Percentiles rank a stretch among this genome's conserved stretches.
These are phyloP conservation scores for Darksidea phi DNA, from an alignment of 495 filamentous ascomycete genomes.

Conservation along the genomic window DNA sequence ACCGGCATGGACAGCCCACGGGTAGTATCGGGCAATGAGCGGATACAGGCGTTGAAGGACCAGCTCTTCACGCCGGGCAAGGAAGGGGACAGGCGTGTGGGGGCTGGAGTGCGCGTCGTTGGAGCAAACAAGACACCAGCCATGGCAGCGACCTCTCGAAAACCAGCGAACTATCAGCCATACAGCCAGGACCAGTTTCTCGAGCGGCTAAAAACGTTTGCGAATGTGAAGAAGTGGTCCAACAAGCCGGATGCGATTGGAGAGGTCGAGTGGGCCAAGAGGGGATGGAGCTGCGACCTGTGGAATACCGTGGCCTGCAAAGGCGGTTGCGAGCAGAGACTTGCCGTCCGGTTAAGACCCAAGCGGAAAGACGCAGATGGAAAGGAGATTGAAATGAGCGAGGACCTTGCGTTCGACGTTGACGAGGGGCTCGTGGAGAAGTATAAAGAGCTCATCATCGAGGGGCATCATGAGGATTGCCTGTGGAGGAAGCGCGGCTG, in stretches of 20 bases:
- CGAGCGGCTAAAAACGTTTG: constrained; percentile 77
- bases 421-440: constrained; percentile 70
- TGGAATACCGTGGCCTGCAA: constrained; percentile 79
- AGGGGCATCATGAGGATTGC: constrained; percentile 79
- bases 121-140: constrained; percentile 4
- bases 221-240: constrained; percentile 84
- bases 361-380: constrained; percentile 46
- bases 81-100: constrained; percentile 4
- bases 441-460: constrained; percentile 67
- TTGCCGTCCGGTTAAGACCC: constrained; percentile 66
- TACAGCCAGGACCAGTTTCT: constrained; percentile 83
- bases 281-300: constrained; percentile 84
- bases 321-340: constrained; percentile 73
- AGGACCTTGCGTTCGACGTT: constrained; percentile 59
- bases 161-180: constrained; percentile 67
- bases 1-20: constrained; percentile 18
- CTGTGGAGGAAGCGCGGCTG: constrained; percentile 83
- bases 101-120: constrained; percentile 11
- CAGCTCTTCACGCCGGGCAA: constrained; percentile 16
- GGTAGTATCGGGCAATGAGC: constrained; percentile 23
- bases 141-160: constrained; percentile 20
- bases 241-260: constrained; percentile 76
- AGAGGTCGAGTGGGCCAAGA: constrained; percentile 93
- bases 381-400: constrained; percentile 53
- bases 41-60: constrained; percentile 23